Evolutionary conservation across 371 early-diverging fungal genomes (phyloP).

Genomic region (Rhizopus delemar): DNA sequence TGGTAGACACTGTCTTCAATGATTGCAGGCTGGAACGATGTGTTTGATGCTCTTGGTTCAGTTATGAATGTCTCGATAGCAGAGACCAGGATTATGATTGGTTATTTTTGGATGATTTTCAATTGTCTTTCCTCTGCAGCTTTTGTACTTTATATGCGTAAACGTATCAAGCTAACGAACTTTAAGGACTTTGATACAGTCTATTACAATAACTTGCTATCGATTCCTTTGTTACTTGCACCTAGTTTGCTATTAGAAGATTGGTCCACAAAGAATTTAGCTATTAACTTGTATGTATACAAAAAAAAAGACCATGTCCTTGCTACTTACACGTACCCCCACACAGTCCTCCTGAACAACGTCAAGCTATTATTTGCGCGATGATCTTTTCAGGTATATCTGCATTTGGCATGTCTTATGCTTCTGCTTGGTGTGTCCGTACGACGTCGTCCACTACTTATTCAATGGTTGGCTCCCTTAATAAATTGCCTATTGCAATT

Average conservation of each 20-base stretch:
- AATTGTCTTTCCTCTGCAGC: conserved; percentile 94
- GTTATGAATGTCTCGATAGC: conserved; percentile 27
- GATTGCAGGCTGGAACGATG: conserved; percentile 85
- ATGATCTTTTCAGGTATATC: conserved; percentile 86
- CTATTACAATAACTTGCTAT: conserved; percentile 93
- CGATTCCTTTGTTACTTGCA: conserved; percentile 81
- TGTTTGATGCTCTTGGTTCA: conserved; percentile 53
- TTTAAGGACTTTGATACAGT: conserved; percentile 96
- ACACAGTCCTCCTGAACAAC: conserved; percentile 50
- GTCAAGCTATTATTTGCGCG: conserved; percentile 60
- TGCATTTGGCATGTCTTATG: conserved; percentile 91
- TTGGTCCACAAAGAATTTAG: conserved; percentile 57
- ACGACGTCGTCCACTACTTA: conserved; percentile 96
- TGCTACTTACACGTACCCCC: conserved; percentile 7
- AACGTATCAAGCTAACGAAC: conserved; percentile 78
- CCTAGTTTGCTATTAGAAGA: conserved; percentile 82
- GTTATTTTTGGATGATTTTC: conserved; percentile 84
- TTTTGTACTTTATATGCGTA: conserved; percentile 90
- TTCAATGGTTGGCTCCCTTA: conserved; percentile 98
- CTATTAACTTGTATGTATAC: conserved; percentile 56
- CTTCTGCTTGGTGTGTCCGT: conserved; percentile 94
- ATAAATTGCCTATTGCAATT: conserved; percentile 96
- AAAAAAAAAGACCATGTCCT: not conserved
- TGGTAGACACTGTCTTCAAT: conserved; percentile 81
- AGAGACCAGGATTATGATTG: conserved; percentile 46